These are phyloP conservation scores for Nakaseomyces kungkrabaensis DNA, from an alignment of 1,139 yeast species.

Conservation along the genomic window DNA sequence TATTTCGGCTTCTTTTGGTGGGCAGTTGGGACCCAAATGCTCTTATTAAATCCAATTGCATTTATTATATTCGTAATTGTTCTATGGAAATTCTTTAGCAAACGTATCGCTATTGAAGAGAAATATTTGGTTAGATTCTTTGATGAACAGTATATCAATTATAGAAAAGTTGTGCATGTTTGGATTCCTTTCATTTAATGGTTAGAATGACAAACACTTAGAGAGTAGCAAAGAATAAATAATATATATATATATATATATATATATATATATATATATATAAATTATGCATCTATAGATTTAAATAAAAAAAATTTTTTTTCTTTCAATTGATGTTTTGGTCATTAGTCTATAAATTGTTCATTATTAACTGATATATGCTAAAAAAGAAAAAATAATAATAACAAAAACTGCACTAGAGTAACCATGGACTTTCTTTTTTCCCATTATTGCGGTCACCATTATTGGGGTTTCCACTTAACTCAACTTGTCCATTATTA, in stretches of 20 bases:
- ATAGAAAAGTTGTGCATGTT: conserved; percentile 41
- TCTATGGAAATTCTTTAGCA: conserved; percentile 57
- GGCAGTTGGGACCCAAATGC: conserved; percentile 78
- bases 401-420: background rate
- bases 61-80: conserved; percentile 37
- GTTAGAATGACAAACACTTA: background rate
- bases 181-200: conserved; percentile 54
- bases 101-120: conserved; percentile 67
- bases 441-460: background rate
- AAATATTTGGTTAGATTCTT: conserved; percentile 52
- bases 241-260: background rate
- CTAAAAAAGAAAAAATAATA: background rate
- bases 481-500: background rate
- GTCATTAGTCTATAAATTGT: background rate
- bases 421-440: background rate
- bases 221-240: background rate
- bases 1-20: conserved; percentile 89
- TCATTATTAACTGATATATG: background rate
- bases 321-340: background rate
- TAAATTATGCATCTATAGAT: background rate
- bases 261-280: too few relatives aligned
- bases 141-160: conserved; percentile 50
- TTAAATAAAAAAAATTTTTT: background rate
- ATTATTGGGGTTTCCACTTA: background rate
- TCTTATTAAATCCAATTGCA: conserved; percentile 55